Base-by-base conservation (phyloP, 225 moss, liverwort and hornwort genomes). In the Pleurozium schreberi region DNA sequence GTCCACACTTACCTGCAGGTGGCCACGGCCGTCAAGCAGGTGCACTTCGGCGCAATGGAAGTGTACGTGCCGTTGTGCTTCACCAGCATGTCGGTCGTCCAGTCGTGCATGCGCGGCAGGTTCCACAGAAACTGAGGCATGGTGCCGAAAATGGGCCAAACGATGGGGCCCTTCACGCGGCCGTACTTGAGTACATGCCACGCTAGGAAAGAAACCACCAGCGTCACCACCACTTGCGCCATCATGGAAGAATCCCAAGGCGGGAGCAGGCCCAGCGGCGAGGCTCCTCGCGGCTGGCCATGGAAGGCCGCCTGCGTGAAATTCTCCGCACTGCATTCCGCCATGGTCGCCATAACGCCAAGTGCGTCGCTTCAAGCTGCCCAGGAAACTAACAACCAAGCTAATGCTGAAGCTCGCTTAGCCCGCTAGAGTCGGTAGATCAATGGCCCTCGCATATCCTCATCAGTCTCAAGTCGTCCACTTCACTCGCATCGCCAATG, bases 71-170 rank as follows among this genome's bases (percentile, higher is more conserved):
- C 94, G 78, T 89, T 85, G 86, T 93, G 81, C 90, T 93, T 92
- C 75, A 74, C 88, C 87, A 95, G 59, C 95, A 94, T 89, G 83
- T 95, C 95, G 8, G 95, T 95, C 38, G 93, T 94, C 95, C 95
- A 94, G 80, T 95, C 95, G 87, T 95, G 91, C 94, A 95, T 94
- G 85, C 94, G 93, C 49, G 93, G 91, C 70, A 94, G 60, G 89
- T 95, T 95, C 93, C 93, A 94, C 77, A 94, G 70, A 53, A 94
- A 94, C 91, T 95, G 94, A 10, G 94, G 95, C 52, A 90, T 93
- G 59, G 93, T 93, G 50, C 95, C 95, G 65, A 95, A 63, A 18
- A 95, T 19, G 40, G 95, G 95, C 95, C 93, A 94, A 53, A 95
- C 93, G 21, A 90, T 88, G 61, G 95, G 95, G 5, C 95, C 95